Evolutionary conservation across 1,284 basidiomycete species (phyloP), one percentile per base, ranked within the genome.

Genomic region (Nidula niveotomentosa): DNA sequence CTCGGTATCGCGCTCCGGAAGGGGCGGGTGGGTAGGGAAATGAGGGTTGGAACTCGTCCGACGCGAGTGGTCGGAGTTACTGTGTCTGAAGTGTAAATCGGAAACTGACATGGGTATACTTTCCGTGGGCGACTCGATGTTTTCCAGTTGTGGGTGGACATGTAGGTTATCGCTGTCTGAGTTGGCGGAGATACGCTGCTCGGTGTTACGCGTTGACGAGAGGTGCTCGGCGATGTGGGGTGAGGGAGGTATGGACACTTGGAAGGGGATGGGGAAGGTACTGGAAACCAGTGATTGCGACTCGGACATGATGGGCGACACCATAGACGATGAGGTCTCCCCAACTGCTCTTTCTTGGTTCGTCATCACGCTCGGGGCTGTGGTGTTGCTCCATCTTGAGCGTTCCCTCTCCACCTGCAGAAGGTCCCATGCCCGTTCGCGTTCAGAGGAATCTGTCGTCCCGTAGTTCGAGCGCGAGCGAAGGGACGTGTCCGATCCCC

Each of bases 21-120:
- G 65, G 2, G 82, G 83, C 1, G 83, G 83, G 52, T 84, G 81
- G 2, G 77, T 75, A 15, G 76, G 76, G 33, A 79, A 74, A 52
- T 69, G 71, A 17, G 76, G 73, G 36, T 67, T 66, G 41, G 60
- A 65, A 23, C 77, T 76, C 1, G 63, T 63, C 12, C 73, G 69
- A 8, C 53, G 60, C 6, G 55, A 59, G 39, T 1, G 78, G 12
- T 83, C 81, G 1, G 79, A 76, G 51, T 69, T 70, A 56, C 75
- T 78, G 56, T 82, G 77, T 49, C 83, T 74, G 71, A 86, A 87
- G 59, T 84, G 76, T 51, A 86, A 77, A 43, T 88, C 86, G 1
- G 85, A 86, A 39, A 86, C 78, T n/a, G 87, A 84, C 60, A 84
- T 73, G 0, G 86, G 85, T 52, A 88, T 72, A 52, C 86, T 88